Base-by-base conservation (phyloP, 2,329 filamentous ascomycete species). In the Decorospora gaudefroyi region DNA sequence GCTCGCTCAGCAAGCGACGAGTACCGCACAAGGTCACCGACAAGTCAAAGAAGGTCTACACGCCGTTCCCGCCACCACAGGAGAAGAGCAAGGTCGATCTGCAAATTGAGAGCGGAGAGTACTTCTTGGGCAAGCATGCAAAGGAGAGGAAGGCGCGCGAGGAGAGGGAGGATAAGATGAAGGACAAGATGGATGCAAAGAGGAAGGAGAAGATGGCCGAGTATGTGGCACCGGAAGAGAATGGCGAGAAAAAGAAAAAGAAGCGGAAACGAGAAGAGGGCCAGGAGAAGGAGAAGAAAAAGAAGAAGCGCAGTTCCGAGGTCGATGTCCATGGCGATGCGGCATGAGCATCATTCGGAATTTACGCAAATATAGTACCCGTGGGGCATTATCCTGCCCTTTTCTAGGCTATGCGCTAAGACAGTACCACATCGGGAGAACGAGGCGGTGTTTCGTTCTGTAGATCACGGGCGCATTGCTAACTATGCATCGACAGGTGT, bases 61-160 rank as follows among this genome's bases (percentile, higher is more conserved):
- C 95, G 55, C 92, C 93, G 7, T 99, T 99, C 84, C 93, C 93
- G 34, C 93, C 93, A 5, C 83, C 90, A 29, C 90, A 91, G 56
- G 92, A 99, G 79, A 96, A 96, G 88, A 96, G 91, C 83, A 99
- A 97, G 83, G 82, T 99, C 61, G 93, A 99, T 73, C 75, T 90
- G 72, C 92, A 99, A 80, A 96, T 99, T 76, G 93, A 99, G 78
- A 91, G 84, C 61, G 92, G 93, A 74, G 92, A 97, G 75, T 99
- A 95, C 76, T 97, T 97, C 72, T 74, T 99, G 67, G 85, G 86
- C 66, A 96, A 96, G 78, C 84, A 91, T 65, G 91, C 90, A 48
- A 96, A 95, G 79, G 89, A 95, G 64, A 80, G 91, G 49, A 87
- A 85, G 41, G 84, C 79, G 32, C 85, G 87, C 72, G 86, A 92